Evolutionary conservation across 495 filamentous ascomycete species (phyloP), one percentile per base, ranked within the genome.

Genomic region (Durotheca rogersii): DNA sequence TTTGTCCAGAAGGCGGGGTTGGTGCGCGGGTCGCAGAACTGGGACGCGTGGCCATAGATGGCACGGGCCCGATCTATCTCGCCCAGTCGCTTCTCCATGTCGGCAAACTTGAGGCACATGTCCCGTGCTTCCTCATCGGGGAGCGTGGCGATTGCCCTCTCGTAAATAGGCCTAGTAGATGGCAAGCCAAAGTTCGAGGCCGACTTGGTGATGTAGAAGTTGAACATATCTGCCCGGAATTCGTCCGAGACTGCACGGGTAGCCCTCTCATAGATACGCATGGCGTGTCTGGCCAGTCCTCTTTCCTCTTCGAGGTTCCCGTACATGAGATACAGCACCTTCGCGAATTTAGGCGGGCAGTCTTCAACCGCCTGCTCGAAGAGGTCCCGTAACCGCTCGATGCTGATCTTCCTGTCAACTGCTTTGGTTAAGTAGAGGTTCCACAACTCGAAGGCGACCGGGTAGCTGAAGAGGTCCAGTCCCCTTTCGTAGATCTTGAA

Each of bases 141-240:
- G 19, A 99, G 75, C 17, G 90, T 86, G 4, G 86, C 84, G 43
- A 99, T 94, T 14, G 92, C 91, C 35, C 90, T 84, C 70, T 97
- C 93, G 73, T 99, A 99, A 66, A 99, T 97, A 0, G 89, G 84
- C 27, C 93, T 78, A n/a, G 93, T 95, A 5, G 93, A 97, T 1
- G 93, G 87, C 16, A 99, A 78, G 5, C 93, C 93, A 55, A 99
- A 99, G 68, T 99, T 99, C 7, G 91, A 95, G 0, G 93, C 93
- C 0, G 91, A 96, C 65, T 99, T 97, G 37, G 94, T 96, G 67
- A 99, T 95, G 76, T 97, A 99, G 66, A 96, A 96, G 66, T 95
- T 92, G 74, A 96, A 99, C 90, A 99, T 95, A 67, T 96, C 94
- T 56, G 88, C 85, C 7, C 90, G 78, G 62, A 97, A 90, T 60